Evolutionary conservation across 2,329 filamentous ascomycete genomes (phyloP).

Genomic region (Fusarium pseudocircinatum): DNA sequence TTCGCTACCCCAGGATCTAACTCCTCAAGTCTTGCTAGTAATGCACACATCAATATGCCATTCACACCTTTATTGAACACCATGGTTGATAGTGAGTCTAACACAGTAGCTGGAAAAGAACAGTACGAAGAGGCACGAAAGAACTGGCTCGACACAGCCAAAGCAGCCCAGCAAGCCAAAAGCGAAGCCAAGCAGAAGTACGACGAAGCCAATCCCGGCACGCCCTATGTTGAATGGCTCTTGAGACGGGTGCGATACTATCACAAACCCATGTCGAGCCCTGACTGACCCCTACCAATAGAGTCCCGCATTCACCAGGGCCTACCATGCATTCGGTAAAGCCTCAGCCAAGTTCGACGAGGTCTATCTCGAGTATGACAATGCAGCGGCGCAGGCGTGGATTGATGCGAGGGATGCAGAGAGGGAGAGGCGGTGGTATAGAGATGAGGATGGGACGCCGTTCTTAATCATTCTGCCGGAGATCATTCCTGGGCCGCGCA

Average conservation of each 20-base stretch:
- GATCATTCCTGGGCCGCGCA: rapidly evolving
- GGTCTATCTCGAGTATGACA: not conserved
- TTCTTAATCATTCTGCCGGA: not conserved
- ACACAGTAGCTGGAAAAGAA: not conserved
- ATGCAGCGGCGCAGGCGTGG: not conserved
- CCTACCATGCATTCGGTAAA: not conserved
- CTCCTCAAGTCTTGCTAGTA: not conserved
- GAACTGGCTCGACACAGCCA: not conserved
- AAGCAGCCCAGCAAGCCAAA: not conserved
- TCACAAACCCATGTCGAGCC: not conserved
- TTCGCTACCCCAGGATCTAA: not conserved
- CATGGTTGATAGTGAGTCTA: not conserved
- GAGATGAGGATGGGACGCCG: not conserved
- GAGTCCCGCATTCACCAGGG: not conserved
- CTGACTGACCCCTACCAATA: not conserved
- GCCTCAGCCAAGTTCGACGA: not conserved
- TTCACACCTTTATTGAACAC: not conserved
- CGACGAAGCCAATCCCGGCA: not conserved
- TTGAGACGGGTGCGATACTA: not conserved
- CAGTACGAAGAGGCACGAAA: not conserved
- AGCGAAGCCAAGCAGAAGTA: not conserved
- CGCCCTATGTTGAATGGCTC: not conserved
- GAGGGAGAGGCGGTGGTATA: not conserved
- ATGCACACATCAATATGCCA: not conserved
- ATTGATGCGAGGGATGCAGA: not conserved